phyloP scores from a whole-genome alignment of 306 rosid species.

The Corylus americana region DNA sequence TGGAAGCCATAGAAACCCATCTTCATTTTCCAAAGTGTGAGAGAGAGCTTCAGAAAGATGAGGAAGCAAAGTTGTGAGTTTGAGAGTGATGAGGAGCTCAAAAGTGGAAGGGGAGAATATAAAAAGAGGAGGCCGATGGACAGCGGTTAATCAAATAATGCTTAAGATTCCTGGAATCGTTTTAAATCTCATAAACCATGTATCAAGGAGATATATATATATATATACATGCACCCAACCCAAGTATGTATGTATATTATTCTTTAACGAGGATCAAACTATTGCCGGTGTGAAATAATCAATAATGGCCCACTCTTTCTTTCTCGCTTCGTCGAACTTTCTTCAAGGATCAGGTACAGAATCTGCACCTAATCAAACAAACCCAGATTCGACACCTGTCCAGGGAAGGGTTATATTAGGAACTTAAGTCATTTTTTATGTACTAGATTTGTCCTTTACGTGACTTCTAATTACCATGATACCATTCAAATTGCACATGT shows the following conservation, averaged over 20 bases:
- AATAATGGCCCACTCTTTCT: constrained; percentile 32
- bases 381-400: background rate
- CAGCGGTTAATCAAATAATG: constrained; percentile 44
- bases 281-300: constrained; percentile 30
- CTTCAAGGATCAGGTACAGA: constrained; percentile 25
- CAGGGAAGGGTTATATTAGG: background rate
- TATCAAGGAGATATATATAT: background rate
- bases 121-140: constrained; percentile 38
- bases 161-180: constrained; percentile 46
- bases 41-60: background rate
- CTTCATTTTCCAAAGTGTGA: constrained; percentile 20
- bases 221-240: background rate
- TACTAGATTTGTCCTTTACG: background rate
- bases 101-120: constrained; percentile 20
- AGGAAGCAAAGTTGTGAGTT: background rate
- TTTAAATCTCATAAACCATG: background rate
- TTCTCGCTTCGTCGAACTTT: constrained; percentile 14
- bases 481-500: constrained; percentile 17
- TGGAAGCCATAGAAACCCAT: constrained; percentile 52
- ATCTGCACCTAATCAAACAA: background rate
- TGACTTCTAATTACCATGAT: background rate
- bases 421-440: background rate
- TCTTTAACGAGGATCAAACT: background rate
- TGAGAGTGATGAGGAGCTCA: background rate
- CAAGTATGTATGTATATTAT: background rate